Evolutionary conservation across 371 early-diverging fungal species (phyloP).

Genomic region (Mucor velutinosus): DNA sequence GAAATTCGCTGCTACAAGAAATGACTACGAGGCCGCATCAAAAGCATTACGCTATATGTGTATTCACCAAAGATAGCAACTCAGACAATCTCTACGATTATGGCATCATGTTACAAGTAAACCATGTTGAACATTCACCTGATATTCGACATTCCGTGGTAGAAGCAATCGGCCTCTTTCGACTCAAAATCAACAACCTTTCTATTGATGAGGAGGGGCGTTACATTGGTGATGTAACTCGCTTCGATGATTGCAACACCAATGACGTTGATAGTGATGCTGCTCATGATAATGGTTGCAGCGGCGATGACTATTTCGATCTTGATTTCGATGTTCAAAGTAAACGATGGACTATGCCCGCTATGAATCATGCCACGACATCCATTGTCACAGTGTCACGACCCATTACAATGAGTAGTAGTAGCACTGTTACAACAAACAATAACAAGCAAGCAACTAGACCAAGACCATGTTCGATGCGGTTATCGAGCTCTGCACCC

Average conservation of each 20-base stretch:
- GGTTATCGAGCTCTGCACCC: constrained; percentile 3
- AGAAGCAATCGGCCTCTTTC: constrained; percentile 22
- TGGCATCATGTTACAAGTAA: constrained; percentile 44
- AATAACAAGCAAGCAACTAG: neutral
- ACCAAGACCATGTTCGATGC: constrained; percentile 17
- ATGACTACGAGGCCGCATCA: constrained; percentile 38
- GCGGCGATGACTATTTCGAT: neutral
- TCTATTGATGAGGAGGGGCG: neutral
- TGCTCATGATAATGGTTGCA: neutral
- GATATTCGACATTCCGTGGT: constrained; percentile 36
- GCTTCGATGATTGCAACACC: constrained; percentile 7
- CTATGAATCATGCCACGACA: neutral
- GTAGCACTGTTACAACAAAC: neutral
- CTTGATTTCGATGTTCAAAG: neutral
- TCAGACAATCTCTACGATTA: constrained; percentile 18
- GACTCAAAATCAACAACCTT: constrained; percentile 11
- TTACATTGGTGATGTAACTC: constrained; percentile 9
- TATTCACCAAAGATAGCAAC: constrained; percentile 26
- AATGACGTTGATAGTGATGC: neutral
- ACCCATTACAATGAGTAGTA: neutral
- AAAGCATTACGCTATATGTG: constrained; percentile 55
- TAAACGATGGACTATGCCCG: constrained; percentile 4
- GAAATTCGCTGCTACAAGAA: constrained; percentile 45
- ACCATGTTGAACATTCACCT: constrained; percentile 21
- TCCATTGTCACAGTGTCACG: neutral